Percentiles rank a stretch among this genome's conserved stretches.
phyloP scores from a whole-genome alignment of 306 rosid genomes.

The Vigna nakashimae region DNA sequence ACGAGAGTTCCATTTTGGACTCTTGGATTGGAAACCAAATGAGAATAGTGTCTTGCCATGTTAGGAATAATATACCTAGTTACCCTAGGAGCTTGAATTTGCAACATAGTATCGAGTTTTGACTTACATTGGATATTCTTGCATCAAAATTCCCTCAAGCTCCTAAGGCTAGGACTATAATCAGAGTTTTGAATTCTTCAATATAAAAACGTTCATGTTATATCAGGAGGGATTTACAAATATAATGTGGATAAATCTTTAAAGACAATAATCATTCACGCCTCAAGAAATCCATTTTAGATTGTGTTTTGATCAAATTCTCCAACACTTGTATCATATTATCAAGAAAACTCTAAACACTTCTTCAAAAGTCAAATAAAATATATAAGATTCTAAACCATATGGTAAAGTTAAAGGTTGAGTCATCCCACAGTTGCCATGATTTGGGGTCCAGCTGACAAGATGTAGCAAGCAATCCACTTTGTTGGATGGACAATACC shows the following conservation, averaged over 20 bases:
- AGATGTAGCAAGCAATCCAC: slow-evolving; percentile 15
- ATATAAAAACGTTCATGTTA: too few relatives aligned
- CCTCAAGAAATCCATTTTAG: too few relatives aligned
- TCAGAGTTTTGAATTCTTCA: slow-evolving; percentile 48
- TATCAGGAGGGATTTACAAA: too few relatives aligned
- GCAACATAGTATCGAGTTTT: slow-evolving; percentile 84
- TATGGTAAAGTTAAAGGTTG: slow-evolving; percentile 1
- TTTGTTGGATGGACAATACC: neutral
- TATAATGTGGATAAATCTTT: too few relatives aligned
- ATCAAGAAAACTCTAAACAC: neutral
- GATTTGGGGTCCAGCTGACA: neutral
- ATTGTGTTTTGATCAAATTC: too few relatives aligned
- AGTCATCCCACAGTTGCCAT: neutral
- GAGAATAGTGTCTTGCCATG: slow-evolving; percentile 73
- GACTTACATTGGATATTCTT: slow-evolving; percentile 81
- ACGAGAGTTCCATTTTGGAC: slow-evolving; percentile 73
- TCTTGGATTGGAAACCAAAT: slow-evolving; percentile 63
- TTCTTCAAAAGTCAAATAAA: neutral
- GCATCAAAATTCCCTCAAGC: slow-evolving; percentile 67
- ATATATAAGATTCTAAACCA: neutral
- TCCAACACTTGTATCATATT: neutral
- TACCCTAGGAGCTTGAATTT: slow-evolving; percentile 83
- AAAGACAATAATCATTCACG: too few relatives aligned
- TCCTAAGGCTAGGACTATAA: slow-evolving; percentile 52
- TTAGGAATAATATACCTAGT: slow-evolving; percentile 55